Conservation (phyloP, 2,329 filamentous ascomycete species). For the Microcyclosporella mali region DNA sequence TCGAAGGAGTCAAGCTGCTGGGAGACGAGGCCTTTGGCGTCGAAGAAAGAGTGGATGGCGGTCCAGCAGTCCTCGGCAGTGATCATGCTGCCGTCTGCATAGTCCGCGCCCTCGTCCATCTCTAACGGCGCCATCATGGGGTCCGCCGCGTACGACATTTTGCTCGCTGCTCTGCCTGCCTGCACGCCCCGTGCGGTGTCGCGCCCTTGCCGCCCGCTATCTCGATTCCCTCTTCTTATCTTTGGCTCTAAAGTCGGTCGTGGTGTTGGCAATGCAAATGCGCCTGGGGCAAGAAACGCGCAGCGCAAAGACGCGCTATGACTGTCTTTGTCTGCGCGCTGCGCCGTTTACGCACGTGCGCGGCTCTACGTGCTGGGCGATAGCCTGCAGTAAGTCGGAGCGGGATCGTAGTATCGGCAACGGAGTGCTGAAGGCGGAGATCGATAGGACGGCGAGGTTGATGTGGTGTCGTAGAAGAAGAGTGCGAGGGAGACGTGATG, state of each 20-base stretch:
- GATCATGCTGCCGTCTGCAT: constrained; percentile 47
- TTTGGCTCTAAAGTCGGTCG: neutral
- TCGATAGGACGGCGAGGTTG: no score
- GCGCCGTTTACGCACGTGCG: no score
- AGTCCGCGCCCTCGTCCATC: constrained; percentile 14
- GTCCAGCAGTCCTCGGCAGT: constrained; percentile 98
- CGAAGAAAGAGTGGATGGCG: constrained; percentile 95
- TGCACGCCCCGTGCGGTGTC: no score
- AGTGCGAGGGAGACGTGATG: no score
- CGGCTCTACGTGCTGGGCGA: no score
- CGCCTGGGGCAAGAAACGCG: constrained; percentile 15
- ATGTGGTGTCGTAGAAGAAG: no score
- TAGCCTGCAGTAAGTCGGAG: no score
- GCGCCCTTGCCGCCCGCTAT: neutral
- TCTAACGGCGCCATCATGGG: constrained; percentile 20
- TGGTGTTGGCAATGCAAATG: neutral
- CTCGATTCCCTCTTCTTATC: neutral
- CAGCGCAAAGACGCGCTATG: constrained; percentile 16
- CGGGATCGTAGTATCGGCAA: no score
- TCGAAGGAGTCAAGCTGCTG: constrained; percentile 98
- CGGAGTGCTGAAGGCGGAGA: no score
- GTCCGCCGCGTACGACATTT: constrained; percentile 20
- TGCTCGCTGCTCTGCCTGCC: neutral
- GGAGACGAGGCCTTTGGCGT: constrained; percentile 88
- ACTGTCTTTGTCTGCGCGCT: neutral